Base-by-base conservation (phyloP, 2,329 filamentous ascomycete species). In the Trichoderma hamatum region DNA sequence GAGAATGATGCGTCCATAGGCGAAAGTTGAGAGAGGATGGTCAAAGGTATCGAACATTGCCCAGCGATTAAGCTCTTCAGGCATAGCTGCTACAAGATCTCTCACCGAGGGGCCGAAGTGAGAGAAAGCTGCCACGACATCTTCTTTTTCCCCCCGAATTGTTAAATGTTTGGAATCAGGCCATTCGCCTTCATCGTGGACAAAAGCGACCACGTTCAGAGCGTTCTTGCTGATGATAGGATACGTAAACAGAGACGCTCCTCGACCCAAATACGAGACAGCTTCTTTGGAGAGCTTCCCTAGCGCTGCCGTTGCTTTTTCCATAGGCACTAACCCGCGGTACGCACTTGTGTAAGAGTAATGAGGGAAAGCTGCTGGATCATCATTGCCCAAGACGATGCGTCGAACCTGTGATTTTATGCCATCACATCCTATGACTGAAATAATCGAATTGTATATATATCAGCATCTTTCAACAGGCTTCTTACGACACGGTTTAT, bases 1-100 rank as follows among this genome's bases (percentile, higher is more conserved):
- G 13, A 76, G 67, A n/a, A 69, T 71, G 3, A 74, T 58, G 2
- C 69, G 60, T 3, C 73, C 73, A 2, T 68, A 52, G 67, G 59
- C 52, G 26, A 72, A 75, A 51, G 62, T 34, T 30, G 52, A 43
- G 14, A 59, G 56, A 1, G 70, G 70, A 32, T 70, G 46, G 2
- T 72, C 70, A 30, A 49, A 59, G 19, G 69, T 58, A 58, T 73
- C 71, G 51, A 70, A 72, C 6, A 72, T 60, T 14, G 72, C 70
- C 72, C 71, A 72, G 5, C 32, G 52, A n/a, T 52, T 69, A 10
- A 69, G 65, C 6, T 68, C 24, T 19, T 69, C 69, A 6, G 65
- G 65, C 24, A 70, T 9, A 1, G n/a, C n/a, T 21, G 49, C 26
- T 9, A 68, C 49, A 16, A 69, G 51, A 19, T 59, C 54, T 13